Base-by-base conservation (phyloP, 768 basidiomycete species). In the Boletus pseudopeckii region DNA sequence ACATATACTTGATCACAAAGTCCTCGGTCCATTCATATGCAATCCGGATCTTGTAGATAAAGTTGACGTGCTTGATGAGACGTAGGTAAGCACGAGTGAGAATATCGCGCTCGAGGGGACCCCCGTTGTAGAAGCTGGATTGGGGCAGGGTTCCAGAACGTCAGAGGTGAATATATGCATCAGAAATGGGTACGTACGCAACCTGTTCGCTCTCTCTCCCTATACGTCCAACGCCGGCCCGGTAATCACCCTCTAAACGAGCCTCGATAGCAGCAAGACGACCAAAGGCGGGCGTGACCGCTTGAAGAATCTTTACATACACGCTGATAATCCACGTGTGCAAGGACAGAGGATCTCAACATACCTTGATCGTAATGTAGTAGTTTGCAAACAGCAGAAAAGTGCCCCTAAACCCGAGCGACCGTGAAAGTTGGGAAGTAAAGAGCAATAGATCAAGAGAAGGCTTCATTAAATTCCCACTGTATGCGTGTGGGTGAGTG, bases 1-100 rank as follows among this genome's bases (percentile, higher is more conserved):
- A 97, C 9, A 91, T 74, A 68, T 97, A 98, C 70, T 97, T 97
- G 77, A 97, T 93, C 18, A 97, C 88, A 60, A 92, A 94, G 73
- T 97, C 95, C 66, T 97, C 95, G 0, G 91, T 97, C 94, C 90
- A 97, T 72, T 85, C 91, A 64, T 92, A 95, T 2, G 88, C 88
- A 44, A 95, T 91, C 15, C 92, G 86, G 48, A 92, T 90, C 88
- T 91, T 92, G 76, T 92, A 95, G 44, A 98, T 92, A 0, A 84
- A 86, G 63, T 98, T 95, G 50, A 97, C 81, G 59, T 98, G 95
- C 60, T 82, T 86, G 60, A 94, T 92, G 20, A 98, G 70, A 28
- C 81, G 77, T 56, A 87, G 66, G 61, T 98, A 98, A 0, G 92
- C 88, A 17, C 76, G 72, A 48, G 80, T 82, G 38, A 98, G 72